Evolutionary conservation across 768 basidiomycete genomes (phyloP).

Genomic region (Chalciporus piperatus): DNA sequence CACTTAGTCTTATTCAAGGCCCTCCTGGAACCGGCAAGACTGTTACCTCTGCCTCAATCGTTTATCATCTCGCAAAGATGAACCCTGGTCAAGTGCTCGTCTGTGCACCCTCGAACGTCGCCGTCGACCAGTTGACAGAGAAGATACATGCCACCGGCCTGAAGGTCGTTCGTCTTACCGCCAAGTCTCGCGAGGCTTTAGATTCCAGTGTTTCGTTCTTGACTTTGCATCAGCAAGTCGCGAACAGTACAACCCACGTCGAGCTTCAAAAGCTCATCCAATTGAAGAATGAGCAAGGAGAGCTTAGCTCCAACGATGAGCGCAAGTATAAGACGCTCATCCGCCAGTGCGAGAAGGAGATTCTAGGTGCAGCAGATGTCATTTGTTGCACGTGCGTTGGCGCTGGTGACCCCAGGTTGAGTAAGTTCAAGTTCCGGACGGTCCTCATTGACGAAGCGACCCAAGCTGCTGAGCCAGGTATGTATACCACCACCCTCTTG

Average conservation of each 20-base stretch:
- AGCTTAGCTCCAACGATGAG: constrained; percentile 94
- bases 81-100: constrained; percentile 99
- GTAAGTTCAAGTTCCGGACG: constrained; percentile 97
- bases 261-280: constrained; percentile 98
- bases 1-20: constrained; percentile 95
- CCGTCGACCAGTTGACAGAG: constrained; percentile 98
- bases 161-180: constrained; percentile 96
- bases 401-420: constrained; percentile 92
- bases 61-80: constrained; percentile 99
- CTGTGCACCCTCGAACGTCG: constrained; percentile 98
- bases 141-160: constrained; percentile 99
- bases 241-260: constrained; percentile 92
- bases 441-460: constrained; percentile 99
- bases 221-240: constrained; percentile 95
- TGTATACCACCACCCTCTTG: constrained; percentile 8
- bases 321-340: constrained; percentile 97
- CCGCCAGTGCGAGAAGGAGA: constrained; percentile 96
- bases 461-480: constrained; percentile 95
- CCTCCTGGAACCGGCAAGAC: constrained; percentile 99
- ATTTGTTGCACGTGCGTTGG: constrained; percentile 99
- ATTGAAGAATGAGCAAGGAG: constrained; percentile 96
- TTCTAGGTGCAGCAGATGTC: constrained; percentile 90
- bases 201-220: constrained; percentile 94
- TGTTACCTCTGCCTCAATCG: constrained; percentile 97
- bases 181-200: constrained; percentile 96